Conservation (phyloP, 306 rosid species). For the Acmispon strigosus region DNA sequence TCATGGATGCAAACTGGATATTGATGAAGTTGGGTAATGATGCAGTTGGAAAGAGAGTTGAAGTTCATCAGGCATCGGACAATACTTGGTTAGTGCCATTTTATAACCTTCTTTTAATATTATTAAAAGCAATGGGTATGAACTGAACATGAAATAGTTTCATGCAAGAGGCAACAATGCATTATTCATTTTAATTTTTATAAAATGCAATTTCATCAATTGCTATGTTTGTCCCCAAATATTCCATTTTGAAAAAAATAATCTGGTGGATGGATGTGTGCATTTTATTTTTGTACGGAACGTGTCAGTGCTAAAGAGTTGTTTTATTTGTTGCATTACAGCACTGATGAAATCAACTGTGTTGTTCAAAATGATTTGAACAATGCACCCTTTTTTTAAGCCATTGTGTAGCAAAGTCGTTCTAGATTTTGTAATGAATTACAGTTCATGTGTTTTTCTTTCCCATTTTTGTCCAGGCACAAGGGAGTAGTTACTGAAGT, state of each 20-base stretch:
- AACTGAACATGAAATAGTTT: not conserved
- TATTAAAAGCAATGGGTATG: not conserved
- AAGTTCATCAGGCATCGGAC: constrained; percentile 83
- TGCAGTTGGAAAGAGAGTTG: constrained; percentile 95
- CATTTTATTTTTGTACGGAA: not conserved
- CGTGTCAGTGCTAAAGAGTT: no score
- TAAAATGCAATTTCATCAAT: not conserved
- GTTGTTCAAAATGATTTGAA: not conserved
- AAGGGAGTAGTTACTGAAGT: constrained; percentile 67
- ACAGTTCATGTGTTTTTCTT: not conserved
- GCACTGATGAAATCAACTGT: not conserved
- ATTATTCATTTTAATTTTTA: not conserved
- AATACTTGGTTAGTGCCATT: constrained; percentile 68
- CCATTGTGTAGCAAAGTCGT: not conserved
- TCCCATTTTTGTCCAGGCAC: constrained; percentile 51
- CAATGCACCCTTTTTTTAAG: not conserved
- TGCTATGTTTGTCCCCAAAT: not conserved
- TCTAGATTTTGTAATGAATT: not conserved
- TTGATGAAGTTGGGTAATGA: constrained; percentile 90
- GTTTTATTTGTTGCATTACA: not conserved
- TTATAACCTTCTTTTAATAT: not conserved
- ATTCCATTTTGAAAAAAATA: not conserved
- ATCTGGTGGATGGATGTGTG: not conserved
- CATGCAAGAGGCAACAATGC: not conserved
- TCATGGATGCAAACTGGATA: constrained; percentile 95